Percentiles rank a stretch among this genome's conserved stretches.
Conservation (phyloP, 257 asterid genomes). For the Solanum sejunctum region DNA sequence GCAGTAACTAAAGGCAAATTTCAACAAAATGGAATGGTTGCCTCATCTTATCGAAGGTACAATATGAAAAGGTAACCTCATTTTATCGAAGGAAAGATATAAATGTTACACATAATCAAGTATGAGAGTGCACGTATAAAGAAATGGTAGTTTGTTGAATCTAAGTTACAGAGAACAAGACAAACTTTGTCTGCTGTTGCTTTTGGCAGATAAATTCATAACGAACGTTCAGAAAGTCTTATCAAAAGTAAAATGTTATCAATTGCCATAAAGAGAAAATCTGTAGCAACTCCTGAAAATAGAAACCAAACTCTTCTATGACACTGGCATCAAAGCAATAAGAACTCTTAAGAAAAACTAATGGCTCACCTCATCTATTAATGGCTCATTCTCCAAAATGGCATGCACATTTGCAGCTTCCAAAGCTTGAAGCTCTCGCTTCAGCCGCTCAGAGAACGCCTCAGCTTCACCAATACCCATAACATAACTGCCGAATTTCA, state of each 20-base stretch:
- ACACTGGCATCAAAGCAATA: background rate
- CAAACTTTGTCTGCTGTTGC: background rate
- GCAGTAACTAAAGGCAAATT: too few relatives aligned
- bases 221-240: background rate
- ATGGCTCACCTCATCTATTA: conserved; percentile 55
- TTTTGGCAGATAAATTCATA: background rate
- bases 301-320: background rate
- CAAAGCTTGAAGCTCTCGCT: conserved; percentile 95
- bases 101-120: background rate
- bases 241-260: background rate
- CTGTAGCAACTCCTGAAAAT: background rate
- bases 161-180: background rate
- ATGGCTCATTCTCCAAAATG: conserved; percentile 84
- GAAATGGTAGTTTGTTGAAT: background rate
- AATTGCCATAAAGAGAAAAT: conserved; percentile 2
- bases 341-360: background rate
- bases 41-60: background rate
- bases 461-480: conserved; percentile 99
- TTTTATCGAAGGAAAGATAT: background rate
- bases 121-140: background rate
- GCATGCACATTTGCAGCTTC: conserved; percentile 99
- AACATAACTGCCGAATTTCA: conserved; percentile 59
- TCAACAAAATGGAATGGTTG: background rate
- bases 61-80: background rate
- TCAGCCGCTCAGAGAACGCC: conserved; percentile 94